A percentile compares a stretch with the other conserved stretches of the same genome.
Conservation (phyloP, 2,329 filamentous ascomycete species). For the Cladosporium cucumerinum region DNA sequence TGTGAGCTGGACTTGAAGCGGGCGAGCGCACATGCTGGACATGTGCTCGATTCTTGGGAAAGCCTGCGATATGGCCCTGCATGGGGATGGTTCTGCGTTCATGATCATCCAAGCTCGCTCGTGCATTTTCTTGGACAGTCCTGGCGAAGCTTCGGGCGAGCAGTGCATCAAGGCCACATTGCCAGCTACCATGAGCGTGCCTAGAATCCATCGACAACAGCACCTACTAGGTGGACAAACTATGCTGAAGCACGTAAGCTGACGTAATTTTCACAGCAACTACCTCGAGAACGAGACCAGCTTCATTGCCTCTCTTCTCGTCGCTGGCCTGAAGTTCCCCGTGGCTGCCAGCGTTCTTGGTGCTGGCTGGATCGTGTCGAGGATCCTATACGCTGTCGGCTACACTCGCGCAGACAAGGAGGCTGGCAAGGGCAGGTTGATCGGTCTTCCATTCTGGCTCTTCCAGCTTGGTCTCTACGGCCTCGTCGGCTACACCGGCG, state of each 20-base stretch:
- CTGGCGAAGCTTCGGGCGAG: background rate
- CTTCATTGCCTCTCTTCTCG: conserved; percentile 50
- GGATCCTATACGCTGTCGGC: conserved; percentile 48
- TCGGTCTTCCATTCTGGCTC: conserved; percentile 34
- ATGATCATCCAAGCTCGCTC: background rate
- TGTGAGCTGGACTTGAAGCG: background rate
- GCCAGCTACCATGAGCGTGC: background rate
- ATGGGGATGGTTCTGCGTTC: background rate
- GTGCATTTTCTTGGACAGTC: background rate
- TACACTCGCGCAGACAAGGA: conserved; percentile 41
- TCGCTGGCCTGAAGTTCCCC: conserved; percentile 55
- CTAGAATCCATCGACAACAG: background rate
- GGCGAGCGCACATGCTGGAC: background rate
- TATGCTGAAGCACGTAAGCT: background rate
- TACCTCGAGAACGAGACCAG: conserved; percentile 57
- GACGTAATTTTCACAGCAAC: conserved; percentile 41
- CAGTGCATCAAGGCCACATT: background rate
- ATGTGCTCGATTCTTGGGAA: background rate
- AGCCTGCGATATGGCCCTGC: background rate
- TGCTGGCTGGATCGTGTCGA: conserved; percentile 49
- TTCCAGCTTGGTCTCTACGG: conserved; percentile 32
- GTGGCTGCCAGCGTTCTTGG: conserved; percentile 46
- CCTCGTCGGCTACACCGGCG: conserved; percentile 30
- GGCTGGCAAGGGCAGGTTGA: conserved; percentile 45
- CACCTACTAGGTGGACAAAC: background rate